phyloP scores from a whole-genome alignment of 345 rosid genomes.

The Diplotaxis tenuifolia region DNA sequence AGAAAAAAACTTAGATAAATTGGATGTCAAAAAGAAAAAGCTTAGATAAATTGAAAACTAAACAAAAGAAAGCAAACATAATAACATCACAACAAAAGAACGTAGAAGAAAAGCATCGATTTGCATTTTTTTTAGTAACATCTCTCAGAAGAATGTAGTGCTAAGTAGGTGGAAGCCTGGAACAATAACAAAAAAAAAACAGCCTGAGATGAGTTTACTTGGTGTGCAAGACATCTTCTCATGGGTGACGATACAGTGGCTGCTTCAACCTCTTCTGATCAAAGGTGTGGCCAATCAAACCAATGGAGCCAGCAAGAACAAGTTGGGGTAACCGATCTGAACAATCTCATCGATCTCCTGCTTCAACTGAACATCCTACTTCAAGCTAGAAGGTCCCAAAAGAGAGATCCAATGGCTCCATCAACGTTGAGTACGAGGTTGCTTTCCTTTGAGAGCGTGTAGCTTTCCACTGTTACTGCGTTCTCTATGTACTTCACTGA shows the following conservation, averaged over 20 bases:
- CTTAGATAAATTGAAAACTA: background rate
- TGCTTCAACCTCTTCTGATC: conserved; percentile 98
- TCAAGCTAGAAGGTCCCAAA: conserved; percentile 93
- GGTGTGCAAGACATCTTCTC: conserved; percentile 99
- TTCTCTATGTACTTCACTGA: conserved; percentile 93
- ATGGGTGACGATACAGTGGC: conserved; percentile 92
- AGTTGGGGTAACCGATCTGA: conserved; percentile 81
- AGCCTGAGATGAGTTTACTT: conserved; percentile 45
- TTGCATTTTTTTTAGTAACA: conserved; percentile 24
- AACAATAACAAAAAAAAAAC: background rate
- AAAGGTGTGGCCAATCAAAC: conserved; percentile 88
- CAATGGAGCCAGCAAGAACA: conserved; percentile 88
- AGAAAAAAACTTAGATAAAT: no score
- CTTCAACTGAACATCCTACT: conserved; percentile 87
- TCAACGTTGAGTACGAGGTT: conserved; percentile 87
- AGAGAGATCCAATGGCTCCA: conserved; percentile 92
- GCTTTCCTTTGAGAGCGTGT: conserved; percentile 83
- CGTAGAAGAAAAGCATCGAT: conserved; percentile 14
- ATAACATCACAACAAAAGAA: conserved; percentile 14
- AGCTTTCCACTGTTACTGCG: conserved; percentile 82
- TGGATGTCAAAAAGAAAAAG: no score
- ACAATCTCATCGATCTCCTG: conserved; percentile 91
- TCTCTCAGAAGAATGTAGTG: conserved; percentile 3
- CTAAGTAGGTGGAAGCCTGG: conserved; percentile 14
- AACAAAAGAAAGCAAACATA: background rate